These are phyloP conservation scores for Boletus tylopilopsis DNA, from an alignment of 768 basidiomycete species.

Conservation along the genomic window DNA sequence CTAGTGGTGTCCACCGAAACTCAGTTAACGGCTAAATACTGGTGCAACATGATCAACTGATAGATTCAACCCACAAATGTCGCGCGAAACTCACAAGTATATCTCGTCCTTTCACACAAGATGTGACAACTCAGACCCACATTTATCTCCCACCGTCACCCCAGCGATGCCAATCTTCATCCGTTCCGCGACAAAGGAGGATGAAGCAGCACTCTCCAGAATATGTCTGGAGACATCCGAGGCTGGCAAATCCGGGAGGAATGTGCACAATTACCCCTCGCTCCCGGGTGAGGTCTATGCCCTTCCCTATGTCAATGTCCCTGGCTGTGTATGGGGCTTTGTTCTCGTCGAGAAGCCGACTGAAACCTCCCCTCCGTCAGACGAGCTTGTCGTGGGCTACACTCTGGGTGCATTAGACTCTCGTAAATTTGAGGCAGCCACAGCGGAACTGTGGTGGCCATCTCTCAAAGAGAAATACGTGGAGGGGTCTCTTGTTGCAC, in stretches of 20 bases:
- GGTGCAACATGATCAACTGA: constrained; percentile 13
- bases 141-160: neutral
- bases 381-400: constrained; percentile 62
- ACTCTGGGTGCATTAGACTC: constrained; percentile 66
- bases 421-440: constrained; percentile 54
- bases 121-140: neutral
- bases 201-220: constrained; percentile 54
- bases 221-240: constrained; percentile 76
- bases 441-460: constrained; percentile 64
- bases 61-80: neutral
- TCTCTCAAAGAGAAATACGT: constrained; percentile 54
- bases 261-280: constrained; percentile 55
- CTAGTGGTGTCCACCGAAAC: neutral
- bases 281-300: constrained; percentile 72
- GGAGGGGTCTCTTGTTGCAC: constrained; percentile 6
- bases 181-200: constrained; percentile 52
- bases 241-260: constrained; percentile 64
- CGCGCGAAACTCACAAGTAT: neutral
- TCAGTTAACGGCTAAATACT: constrained; percentile 16
- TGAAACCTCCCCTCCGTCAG: constrained; percentile 22
- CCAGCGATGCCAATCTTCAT: constrained; percentile 40
- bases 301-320: constrained; percentile 68
- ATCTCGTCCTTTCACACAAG: neutral
- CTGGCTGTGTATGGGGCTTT: constrained; percentile 64
- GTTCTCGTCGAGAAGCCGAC: constrained; percentile 54